phyloP scores from a whole-genome alignment of 768 basidiomycete genomes.

The Baorangia bicolor region DNA sequence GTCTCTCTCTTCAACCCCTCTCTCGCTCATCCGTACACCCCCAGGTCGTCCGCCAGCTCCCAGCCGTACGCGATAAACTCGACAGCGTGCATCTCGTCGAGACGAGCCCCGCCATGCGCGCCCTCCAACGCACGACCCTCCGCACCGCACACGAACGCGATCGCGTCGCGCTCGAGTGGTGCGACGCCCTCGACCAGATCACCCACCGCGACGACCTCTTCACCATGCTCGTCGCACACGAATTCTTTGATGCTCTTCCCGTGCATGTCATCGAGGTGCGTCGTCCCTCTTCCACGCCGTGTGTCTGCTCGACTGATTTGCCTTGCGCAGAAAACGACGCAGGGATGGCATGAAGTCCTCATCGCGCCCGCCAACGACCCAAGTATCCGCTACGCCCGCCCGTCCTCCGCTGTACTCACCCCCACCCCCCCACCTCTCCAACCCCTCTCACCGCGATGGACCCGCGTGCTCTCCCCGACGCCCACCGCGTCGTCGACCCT shows the following conservation, averaged over 20 bases:
- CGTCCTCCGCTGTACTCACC: conserved; percentile 11
- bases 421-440: conserved; percentile 9
- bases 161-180: conserved; percentile 59
- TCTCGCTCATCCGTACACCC: neutral
- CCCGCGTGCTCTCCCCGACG: conserved; percentile 61
- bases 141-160: conserved; percentile 22
- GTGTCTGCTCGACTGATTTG: neutral
- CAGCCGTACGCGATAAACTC: conserved; percentile 33
- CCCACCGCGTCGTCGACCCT: conserved; percentile 55
- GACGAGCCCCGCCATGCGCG: conserved; percentile 66
- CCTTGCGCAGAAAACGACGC: conserved; percentile 60
- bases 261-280: conserved; percentile 84
- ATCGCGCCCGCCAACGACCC: conserved; percentile 52
- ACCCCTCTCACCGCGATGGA: conserved; percentile 43
- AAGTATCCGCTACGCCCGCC: conserved; percentile 27
- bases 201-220: conserved; percentile 48
- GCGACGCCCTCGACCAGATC: conserved; percentile 70
- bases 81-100: conserved; percentile 76
- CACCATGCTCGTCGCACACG: conserved; percentile 90
- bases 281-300: neutral
- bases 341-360: conserved; percentile 86
- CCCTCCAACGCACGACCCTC: conserved; percentile 59
- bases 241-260: conserved; percentile 96
- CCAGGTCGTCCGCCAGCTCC: conserved; percentile 55
- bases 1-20: neutral